Percentiles rank a stretch among this genome's conserved stretches.
These are phyloP conservation scores for Rubia yunnanensis DNA, from an alignment of 257 asterid genomes.

Conservation along the genomic window DNA sequence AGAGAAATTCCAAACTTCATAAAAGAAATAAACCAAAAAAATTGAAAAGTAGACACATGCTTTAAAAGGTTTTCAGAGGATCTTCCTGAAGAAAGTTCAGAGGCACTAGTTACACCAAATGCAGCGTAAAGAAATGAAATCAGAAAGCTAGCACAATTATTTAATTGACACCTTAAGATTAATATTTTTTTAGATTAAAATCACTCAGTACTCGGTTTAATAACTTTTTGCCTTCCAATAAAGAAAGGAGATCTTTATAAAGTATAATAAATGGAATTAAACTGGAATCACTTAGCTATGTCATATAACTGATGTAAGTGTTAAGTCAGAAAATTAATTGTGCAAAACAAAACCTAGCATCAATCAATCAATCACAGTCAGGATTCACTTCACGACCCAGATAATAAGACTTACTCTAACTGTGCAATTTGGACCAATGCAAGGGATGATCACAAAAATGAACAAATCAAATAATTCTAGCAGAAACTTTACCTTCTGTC, in stretches of 20 bases:
- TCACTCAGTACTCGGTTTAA: neutral
- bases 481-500: constrained; percentile 62
- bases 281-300: neutral
- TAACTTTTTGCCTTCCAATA: neutral
- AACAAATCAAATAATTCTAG: neutral
- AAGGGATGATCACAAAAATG: neutral
- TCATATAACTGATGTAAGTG: neutral
- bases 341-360: neutral
- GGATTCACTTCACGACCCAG: neutral
- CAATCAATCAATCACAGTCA: neutral
- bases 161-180: neutral
- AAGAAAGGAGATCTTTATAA: neutral
- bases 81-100: neutral
- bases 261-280: neutral
- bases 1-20: neutral
- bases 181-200: neutral
- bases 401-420: neutral
- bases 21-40: neutral
- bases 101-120: neutral
- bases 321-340: neutral
- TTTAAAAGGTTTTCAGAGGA: neutral
- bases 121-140: neutral
- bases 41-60: neutral
- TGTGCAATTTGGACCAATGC: neutral
- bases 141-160: neutral